Evolutionary conservation across 495 filamentous ascomycete genomes (phyloP), one percentile per base, ranked within the genome.

Genomic region (Podospora sp.): DNA sequence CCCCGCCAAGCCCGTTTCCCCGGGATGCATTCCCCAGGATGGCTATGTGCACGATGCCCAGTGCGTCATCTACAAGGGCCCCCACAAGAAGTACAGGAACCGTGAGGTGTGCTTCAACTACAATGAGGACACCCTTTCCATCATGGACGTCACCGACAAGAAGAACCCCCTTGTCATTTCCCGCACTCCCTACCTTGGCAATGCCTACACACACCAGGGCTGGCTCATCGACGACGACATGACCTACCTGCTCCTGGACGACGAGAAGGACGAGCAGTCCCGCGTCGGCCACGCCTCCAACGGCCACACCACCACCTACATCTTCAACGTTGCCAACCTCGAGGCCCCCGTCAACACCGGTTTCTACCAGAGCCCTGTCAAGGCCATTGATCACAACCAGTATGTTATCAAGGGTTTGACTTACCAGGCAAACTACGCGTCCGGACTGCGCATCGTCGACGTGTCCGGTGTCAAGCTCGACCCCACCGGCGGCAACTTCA

Each of bases 21-120:
- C 84, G 0, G 85, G 86, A 1, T 88, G 86, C 70, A 81, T 79
- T 21, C 73, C 78, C 16, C 71, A 75, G 20, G 86, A 87, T 72
- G 86, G 86, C 65, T 88, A 88, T 69, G 84, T 87, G 24, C 86
- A 88, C 68, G 86, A 88, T 68, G 85, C 86, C 0, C 86, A 88
- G 69, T 88, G 86, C 68, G 71, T 89, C 22, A 72, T 83, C 62
- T 89, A 88, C 78, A 79, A 78, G 27, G 87, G 86, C 5, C 87
- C 87, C 16, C 80, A 85, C 71, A 76, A 74, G 60, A 78, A 79
- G 67, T 88, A 84, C 73, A 57, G 72, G 2, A 84, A 83, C 35
- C 76, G 75, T n/a, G 85, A 88, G 68, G 82, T 88, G 73, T 88
- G 87, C 78, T 88, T 85, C 72, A 81, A 80, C 36, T 89, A 84